Base-by-base conservation (phyloP, 2,329 filamentous ascomycete species). In the Colletotrichum sp. region DNA sequence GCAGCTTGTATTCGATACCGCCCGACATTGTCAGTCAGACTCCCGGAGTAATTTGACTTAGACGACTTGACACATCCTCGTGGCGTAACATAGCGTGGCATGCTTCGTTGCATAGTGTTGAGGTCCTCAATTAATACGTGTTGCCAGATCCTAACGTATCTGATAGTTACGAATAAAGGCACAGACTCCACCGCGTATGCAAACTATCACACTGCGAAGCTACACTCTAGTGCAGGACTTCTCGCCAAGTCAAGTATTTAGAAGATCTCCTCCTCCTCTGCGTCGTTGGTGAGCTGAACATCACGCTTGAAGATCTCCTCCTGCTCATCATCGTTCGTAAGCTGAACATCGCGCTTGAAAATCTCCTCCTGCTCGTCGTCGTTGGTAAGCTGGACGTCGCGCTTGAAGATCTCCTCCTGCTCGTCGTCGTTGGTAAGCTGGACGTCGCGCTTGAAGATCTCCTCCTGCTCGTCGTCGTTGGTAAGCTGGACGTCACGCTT, bases 201-300 rank as follows among this genome's bases (percentile, higher is more conserved):
- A 62, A 60, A 13, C 26, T 60, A 0, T 13, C 16, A 30, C 15
- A 13, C 18, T 12, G 16, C 16, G 26, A 18, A 7, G 57, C 16
- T 13, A 30, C 16, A 18, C 5, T 62, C n/a, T 21, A 63, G 59
- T 63, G 18, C 1, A 24, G 12, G 44, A 1, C 44, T 52, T 52
- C 10, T 52, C 6, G 44, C n/a, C 44, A 3, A 13, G n/a, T 52
- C 44, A 21, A 52, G 44, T 0, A n/a, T 18, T 66, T 66, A 65
- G 24, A 69, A 44, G 57, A 73, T 55, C 24, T 75, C 68, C 16
- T 72, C 69, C 8, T 72, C 32, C 30, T 76, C 73, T 0, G 55
- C 34, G 15, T 69, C 67, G 12, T 69, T 55, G 2, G 55, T 69
- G 1, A 71, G 36, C 28, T 71, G 34, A 8, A 71, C 5, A 5